Evolutionary conservation across 805 yeast genomes (phyloP).

Genomic region (Barnettozyma pratensis): DNA sequence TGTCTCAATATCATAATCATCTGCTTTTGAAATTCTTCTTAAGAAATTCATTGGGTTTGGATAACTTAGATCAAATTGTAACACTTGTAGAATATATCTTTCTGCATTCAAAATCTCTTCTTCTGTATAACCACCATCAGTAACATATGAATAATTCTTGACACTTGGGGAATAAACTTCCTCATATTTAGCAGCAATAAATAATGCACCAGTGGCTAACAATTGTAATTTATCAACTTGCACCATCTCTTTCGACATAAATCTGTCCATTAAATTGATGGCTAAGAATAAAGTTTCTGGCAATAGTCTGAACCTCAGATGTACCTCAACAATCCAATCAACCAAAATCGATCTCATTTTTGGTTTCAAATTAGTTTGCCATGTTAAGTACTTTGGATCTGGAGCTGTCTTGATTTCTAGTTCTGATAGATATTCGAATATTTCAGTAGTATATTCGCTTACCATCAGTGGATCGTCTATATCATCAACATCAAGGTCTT

Average conservation of each 20-base stretch:
- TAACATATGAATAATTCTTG: conserved; percentile 78
- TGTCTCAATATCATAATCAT: conserved; percentile 77
- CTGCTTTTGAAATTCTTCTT: conserved; percentile 86
- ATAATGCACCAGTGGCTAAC: conserved; percentile 78
- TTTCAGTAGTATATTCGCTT: conserved; percentile 81
- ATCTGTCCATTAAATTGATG: conserved; percentile 82
- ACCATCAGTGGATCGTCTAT: conserved; percentile 81
- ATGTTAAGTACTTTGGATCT: conserved; percentile 57
- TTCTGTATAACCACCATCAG: conserved; percentile 80
- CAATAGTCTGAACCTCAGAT: conserved; percentile 69
- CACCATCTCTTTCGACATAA: conserved; percentile 68
- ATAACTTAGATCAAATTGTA: conserved; percentile 71
- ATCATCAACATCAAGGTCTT: conserved; percentile 67
- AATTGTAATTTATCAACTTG: conserved; percentile 78
- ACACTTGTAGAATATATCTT: conserved; percentile 63
- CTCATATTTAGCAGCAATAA: conserved; percentile 90
- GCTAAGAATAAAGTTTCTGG: conserved; percentile 86
- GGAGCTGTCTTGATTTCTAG: conserved; percentile 68
- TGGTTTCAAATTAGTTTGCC: conserved; percentile 68
- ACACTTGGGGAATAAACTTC: conserved; percentile 88
- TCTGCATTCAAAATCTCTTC: conserved; percentile 83
- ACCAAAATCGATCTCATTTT: conserved; percentile 80
- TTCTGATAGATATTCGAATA: conserved; percentile 68
- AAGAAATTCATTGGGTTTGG: conserved; percentile 90
- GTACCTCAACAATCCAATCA: conserved; percentile 94